phyloP scores from a whole-genome alignment of 2,329 filamentous ascomycete genomes.

The Apiospora hydei region DNA sequence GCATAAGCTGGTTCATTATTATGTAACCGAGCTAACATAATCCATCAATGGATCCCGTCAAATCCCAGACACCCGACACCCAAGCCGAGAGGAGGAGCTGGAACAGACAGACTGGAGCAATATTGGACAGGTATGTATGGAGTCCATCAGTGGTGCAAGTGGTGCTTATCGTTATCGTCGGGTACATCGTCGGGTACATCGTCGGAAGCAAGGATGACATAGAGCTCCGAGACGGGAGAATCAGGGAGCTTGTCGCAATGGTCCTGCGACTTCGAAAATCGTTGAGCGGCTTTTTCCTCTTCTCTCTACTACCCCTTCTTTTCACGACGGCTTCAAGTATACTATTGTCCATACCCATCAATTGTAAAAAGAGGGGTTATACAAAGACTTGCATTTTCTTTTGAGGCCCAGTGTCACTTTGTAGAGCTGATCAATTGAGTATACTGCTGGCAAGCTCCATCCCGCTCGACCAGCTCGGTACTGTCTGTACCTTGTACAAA shows the following conservation, averaged over 20 bases:
- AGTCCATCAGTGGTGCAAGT: not conserved
- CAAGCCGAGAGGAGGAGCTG: not conserved
- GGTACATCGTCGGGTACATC: not conserved
- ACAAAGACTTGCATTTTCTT: not conserved
- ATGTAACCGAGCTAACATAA: not conserved
- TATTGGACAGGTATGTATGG: not conserved
- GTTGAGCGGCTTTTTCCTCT: slow-evolving; percentile 2
- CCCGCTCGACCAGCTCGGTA: not conserved
- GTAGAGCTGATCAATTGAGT: slow-evolving; percentile 17
- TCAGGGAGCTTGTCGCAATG: slow-evolving; percentile 7
- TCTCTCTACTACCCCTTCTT: not conserved
- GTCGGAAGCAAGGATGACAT: slow-evolving; percentile 11
- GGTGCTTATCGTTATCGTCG: slow-evolving; percentile 10
- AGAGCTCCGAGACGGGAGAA: slow-evolving; percentile 17
- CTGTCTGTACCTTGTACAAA: slow-evolving; percentile 16
- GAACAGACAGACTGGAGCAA: not conserved
- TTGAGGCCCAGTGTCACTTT: not conserved
- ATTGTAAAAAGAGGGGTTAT: not conserved
- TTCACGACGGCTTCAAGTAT: not conserved
- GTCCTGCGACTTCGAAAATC: not conserved
- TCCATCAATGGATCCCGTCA: no score
- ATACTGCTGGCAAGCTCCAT: slow-evolving; percentile 9
- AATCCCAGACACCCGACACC: no score
- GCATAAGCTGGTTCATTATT: slow-evolving; percentile 6
- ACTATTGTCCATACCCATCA: not conserved